Evolutionary conservation across 2,329 filamentous ascomycete species (phyloP).

Genomic region (Polychaeton citri): DNA sequence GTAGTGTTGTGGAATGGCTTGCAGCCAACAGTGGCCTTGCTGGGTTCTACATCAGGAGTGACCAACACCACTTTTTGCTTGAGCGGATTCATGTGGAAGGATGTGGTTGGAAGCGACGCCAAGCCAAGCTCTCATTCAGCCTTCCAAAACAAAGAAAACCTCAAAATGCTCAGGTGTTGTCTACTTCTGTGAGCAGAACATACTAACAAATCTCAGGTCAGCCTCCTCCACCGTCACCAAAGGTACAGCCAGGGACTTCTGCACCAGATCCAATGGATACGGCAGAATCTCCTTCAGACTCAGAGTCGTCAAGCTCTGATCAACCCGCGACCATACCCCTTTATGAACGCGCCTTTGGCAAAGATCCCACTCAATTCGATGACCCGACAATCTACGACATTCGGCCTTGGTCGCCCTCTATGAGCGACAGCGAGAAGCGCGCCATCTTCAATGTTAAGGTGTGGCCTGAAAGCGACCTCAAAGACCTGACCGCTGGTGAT

Average conservation of each 20-base stretch:
- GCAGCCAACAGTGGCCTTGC: too few species aligned
- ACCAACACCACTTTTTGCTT: too few species aligned
- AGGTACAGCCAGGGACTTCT: slow-evolving; percentile 16
- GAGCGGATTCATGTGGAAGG: too few species aligned
- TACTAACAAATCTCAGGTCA: slow-evolving; percentile 8
- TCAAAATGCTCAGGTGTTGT: too few species aligned
- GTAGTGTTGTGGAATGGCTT: too few species aligned
- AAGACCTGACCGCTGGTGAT: slow-evolving; percentile 73
- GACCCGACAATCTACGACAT: slow-evolving; percentile 96
- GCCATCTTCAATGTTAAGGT: slow-evolving; percentile 76
- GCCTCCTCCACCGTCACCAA: slow-evolving; percentile 18
- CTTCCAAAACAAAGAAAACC: too few species aligned
- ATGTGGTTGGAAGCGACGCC: too few species aligned
- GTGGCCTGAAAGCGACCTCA: slow-evolving; percentile 69
- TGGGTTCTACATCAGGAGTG: too few species aligned
- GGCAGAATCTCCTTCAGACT: slow-evolving; percentile 48
- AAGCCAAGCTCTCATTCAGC: too few species aligned
- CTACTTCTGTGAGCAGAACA: too few species aligned
- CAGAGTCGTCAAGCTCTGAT: slow-evolving; percentile 44
- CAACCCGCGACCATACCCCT: slow-evolving; percentile 52
- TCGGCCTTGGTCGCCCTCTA: slow-evolving; percentile 55
- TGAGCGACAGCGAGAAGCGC: slow-evolving; percentile 74
- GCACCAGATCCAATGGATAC: slow-evolving; percentile 38
- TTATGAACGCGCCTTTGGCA: slow-evolving; percentile 70
- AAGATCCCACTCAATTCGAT: slow-evolving; percentile 78